These are phyloP conservation scores for Solanum chiquidenum DNA, from an alignment of 257 asterid genomes.

Conservation along the genomic window DNA sequence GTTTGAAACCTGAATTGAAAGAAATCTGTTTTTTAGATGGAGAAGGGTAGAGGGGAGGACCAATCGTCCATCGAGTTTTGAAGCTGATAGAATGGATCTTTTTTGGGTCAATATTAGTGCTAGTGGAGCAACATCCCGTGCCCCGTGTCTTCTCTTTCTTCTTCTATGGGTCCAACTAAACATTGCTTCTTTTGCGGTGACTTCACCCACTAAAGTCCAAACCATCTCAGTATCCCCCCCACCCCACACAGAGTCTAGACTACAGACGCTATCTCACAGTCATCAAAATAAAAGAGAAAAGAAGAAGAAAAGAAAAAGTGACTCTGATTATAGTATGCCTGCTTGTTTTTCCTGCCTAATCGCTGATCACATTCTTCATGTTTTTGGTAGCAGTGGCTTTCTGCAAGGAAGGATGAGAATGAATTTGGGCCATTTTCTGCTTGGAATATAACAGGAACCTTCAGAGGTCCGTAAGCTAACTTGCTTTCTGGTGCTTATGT, in stretches of 20 bases:
- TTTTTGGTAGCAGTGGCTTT: constrained; percentile 74
- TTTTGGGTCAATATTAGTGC: neutral
- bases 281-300: neutral
- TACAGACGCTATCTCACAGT: neutral
- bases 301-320: neutral
- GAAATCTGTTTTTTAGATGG: neutral
- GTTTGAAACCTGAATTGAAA: neutral
- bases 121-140: neutral
- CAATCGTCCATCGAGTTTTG: neutral
- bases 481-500: constrained; percentile 5
- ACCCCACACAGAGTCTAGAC: neutral
- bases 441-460: constrained; percentile 95
- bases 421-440: constrained; percentile 84
- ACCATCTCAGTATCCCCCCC: neutral
- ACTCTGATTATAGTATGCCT: neutral
- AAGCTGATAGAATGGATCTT: neutral
- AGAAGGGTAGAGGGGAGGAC: neutral
- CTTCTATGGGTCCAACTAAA: neutral
- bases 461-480: constrained; percentile 57
- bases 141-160: neutral
- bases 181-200: neutral
- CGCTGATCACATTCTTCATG: neutral
- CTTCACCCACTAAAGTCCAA: neutral
- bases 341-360: neutral
- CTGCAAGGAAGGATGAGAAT: constrained; percentile 57